Base-by-base conservation (phyloP, 164 flowering plant species). In the Platanus orientalis region DNA sequence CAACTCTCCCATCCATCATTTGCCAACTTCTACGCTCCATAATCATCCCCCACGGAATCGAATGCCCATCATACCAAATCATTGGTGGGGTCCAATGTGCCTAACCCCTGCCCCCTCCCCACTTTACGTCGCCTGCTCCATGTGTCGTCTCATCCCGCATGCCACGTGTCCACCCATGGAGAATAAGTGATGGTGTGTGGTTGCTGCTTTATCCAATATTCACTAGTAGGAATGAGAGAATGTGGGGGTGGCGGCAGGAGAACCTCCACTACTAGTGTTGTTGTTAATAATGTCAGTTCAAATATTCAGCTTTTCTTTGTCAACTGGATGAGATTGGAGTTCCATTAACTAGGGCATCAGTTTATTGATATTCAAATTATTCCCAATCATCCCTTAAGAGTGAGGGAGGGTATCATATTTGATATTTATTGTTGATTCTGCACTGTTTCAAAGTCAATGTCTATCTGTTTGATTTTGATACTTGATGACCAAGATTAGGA, bases 1-100 rank as follows among this genome's bases (percentile, higher is more conserved):
- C 28, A 50, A 40, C 30, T 34, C 44, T 23, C 16, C 56, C 52
- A 30, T 52, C 69, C 73, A 66, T 73, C 70, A 66, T 70, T 70
- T 42, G 68, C 75, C 76, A 78, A 71, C 57, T 76, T 79, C 73
- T 73, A 72, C 81, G 78, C 74, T 72, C 72, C 70, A 76, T 47
- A 75, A 71, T 75, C 75, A 50, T 56, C 70, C 67, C 71, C 72
- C 69, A 69, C 62, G 70, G 83, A 76, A 81, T 81, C 84, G 58
- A 75, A 74, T 79, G 76, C 81, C 77, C 84, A 81, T 76, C 75
- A 74, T 76, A 63, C 79, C 73, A 83, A 77, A 83, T 83, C 88
- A 81, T 81, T 81, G 67, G 75, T 68, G 76, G 84, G 73, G 25
- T 65, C 75, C 58, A 25, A n/a, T 26, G 0, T 64, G 73, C 71